phyloP scores from a whole-genome alignment of 805 yeast genomes.

The Kluyveromyces nonfermentans region DNA sequence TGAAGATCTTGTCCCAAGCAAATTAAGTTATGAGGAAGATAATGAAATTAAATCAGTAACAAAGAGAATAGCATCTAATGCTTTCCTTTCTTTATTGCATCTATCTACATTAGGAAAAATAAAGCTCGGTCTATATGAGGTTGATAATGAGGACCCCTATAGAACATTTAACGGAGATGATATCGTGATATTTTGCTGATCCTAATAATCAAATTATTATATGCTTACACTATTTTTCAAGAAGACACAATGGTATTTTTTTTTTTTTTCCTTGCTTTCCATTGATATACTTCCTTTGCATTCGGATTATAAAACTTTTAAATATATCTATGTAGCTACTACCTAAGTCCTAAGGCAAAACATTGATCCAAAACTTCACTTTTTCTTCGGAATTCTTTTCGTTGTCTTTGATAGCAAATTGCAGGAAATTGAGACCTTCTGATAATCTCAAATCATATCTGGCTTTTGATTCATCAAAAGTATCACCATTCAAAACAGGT shows the following conservation, averaged over 20 bases:
- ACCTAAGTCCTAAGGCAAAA: constrained; percentile 25
- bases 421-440: constrained; percentile 26
- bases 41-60: constrained; percentile 7
- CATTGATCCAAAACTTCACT: constrained; percentile 27
- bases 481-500: constrained; percentile 2
- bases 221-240: not conserved
- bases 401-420: constrained; percentile 16
- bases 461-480: constrained; percentile 5
- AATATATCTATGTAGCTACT: not conserved
- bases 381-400: constrained; percentile 11
- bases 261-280: not conserved
- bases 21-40: constrained; percentile 6
- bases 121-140: constrained; percentile 7
- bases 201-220: not conserved
- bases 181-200: constrained; percentile 9
- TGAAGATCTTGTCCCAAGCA: constrained; percentile 24
- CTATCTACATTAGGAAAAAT: constrained; percentile 18
- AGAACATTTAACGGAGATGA: constrained; percentile 12
- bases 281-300: not conserved
- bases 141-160: constrained; percentile 1
- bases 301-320: not conserved
- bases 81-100: constrained; percentile 23
- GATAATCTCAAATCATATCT: constrained; percentile 22
- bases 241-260: not conserved
- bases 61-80: constrained; percentile 24